phyloP scores from a whole-genome alignment of 352 stramenopile species.

The Pythium biforme region DNA sequence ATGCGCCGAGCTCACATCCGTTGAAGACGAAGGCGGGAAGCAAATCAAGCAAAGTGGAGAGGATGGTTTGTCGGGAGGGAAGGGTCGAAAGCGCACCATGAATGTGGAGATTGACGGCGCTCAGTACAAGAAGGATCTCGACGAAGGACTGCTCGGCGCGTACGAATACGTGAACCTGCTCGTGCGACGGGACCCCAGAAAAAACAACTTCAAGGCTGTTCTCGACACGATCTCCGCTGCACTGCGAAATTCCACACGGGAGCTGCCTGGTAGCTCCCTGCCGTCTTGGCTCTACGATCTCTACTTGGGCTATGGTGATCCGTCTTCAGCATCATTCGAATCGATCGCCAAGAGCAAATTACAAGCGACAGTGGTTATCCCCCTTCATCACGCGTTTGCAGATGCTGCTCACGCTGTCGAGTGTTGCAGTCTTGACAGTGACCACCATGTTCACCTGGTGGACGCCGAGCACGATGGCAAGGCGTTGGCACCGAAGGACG shows the following conservation, averaged over 20 bases:
- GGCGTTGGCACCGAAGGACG: slow-evolving; percentile 34
- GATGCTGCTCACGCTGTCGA: slow-evolving; percentile 51
- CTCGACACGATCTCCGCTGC: slow-evolving; percentile 81
- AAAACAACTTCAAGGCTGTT: slow-evolving; percentile 96
- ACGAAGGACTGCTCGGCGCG: slow-evolving; percentile 46
- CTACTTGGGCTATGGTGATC: slow-evolving; percentile 93
- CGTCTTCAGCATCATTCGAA: slow-evolving; percentile 74
- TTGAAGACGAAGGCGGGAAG: slow-evolving; percentile 74
- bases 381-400: slow-evolving; percentile 44
- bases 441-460: slow-evolving; percentile 30
- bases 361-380: slow-evolving; percentile 31
- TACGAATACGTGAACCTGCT: slow-evolving; percentile 95
- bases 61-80: slow-evolving; percentile 19
- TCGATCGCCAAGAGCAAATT: slow-evolving; percentile 51
- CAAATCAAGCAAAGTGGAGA: slow-evolving; percentile 9
- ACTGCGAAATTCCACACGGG: background rate
- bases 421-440: slow-evolving; percentile 22
- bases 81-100: slow-evolving; percentile 84
- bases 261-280: slow-evolving; percentile 45
- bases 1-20: slow-evolving; percentile 76
- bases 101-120: slow-evolving; percentile 89
- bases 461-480: slow-evolving; percentile 31
- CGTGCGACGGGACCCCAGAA: slow-evolving; percentile 79
- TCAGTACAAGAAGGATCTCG: slow-evolving; percentile 94
- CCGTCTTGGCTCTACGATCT: slow-evolving; percentile 94